Evolutionary conservation across 352 stramenopile genomes (phyloP).

Genomic region (Phytophthora hybrid): DNA sequence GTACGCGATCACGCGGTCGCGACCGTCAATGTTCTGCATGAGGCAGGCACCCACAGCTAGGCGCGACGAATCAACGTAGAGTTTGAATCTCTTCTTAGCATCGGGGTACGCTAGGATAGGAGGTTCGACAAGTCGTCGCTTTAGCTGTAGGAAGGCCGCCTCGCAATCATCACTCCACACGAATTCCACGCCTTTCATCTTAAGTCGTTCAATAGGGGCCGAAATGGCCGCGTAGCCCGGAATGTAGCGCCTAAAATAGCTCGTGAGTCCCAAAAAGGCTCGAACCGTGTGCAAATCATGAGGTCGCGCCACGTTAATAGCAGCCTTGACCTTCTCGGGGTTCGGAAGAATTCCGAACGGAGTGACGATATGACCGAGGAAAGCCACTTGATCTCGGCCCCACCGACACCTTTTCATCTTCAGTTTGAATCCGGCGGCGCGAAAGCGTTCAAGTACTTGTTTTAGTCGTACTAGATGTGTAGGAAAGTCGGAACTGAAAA

Average conservation of each 20-base stretch:
- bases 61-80: too few species aligned
- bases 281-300: neutral
- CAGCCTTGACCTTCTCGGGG: constrained; percentile 9
- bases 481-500: constrained; percentile 12
- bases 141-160: neutral
- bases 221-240: constrained; percentile 3
- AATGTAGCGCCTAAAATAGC: constrained; percentile 7
- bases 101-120: too few species aligned
- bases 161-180: constrained; percentile 3
- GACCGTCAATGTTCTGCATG: too few species aligned
- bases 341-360: neutral
- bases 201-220: neutral
- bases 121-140: neutral
- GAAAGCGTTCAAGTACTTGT: neutral
- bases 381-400: neutral
- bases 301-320: neutral
- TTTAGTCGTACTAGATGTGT: neutral
- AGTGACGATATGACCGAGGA: constrained; percentile 7
- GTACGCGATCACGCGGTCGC: too few species aligned
- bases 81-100: too few species aligned
- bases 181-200: neutral
- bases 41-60: too few species aligned
- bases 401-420: constrained; percentile 9
- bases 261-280: neutral
- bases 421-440: neutral